These are phyloP conservation scores for Pythium guiyangense DNA, from an alignment of 352 stramenopile genomes.

Conservation along the genomic window DNA sequence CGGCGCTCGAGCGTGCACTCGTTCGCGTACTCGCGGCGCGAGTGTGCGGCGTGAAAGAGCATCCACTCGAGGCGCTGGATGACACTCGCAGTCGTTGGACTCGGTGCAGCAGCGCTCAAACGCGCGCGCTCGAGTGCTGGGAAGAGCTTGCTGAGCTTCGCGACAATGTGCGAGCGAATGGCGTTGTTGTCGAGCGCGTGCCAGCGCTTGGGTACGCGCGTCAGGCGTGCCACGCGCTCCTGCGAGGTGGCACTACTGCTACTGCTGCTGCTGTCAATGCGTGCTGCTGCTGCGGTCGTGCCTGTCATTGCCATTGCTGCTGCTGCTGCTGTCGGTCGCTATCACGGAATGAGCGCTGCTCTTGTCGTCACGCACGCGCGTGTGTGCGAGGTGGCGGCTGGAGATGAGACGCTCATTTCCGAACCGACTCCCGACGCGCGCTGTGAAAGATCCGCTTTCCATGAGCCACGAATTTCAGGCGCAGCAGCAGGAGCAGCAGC, in stretches of 20 bases:
- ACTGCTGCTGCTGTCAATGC: neutral
- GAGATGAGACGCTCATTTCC: neutral
- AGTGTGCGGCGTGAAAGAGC: slow-evolving; percentile 64
- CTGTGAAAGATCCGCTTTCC: slow-evolving; percentile 1
- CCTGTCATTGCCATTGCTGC: neutral
- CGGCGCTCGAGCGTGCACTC: slow-evolving; percentile 56
- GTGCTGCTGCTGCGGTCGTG: neutral
- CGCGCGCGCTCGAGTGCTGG: slow-evolving; percentile 17
- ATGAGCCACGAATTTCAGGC: too few species aligned
- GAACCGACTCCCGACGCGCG: neutral
- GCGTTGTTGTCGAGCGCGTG: slow-evolving; percentile 15
- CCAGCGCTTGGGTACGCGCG: slow-evolving; percentile 13
- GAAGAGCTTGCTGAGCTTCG: slow-evolving; percentile 22
- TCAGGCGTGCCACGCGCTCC: neutral
- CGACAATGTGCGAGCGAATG: slow-evolving; percentile 20
- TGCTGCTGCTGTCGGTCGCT: neutral
- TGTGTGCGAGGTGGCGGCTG: neutral
- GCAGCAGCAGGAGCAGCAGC: too few species aligned
- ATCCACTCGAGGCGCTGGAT: slow-evolving; percentile 75
- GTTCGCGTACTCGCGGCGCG: slow-evolving; percentile 62
- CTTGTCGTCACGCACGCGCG: slow-evolving; percentile 3
- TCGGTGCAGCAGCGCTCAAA: slow-evolving; percentile 10
- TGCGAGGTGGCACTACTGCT: slow-evolving; percentile 11
- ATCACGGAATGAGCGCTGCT: neutral
- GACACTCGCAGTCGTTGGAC: slow-evolving; percentile 30